Evolutionary conservation across 441 rosid species (phyloP).

Genomic region (Aquilaria agallochum): DNA sequence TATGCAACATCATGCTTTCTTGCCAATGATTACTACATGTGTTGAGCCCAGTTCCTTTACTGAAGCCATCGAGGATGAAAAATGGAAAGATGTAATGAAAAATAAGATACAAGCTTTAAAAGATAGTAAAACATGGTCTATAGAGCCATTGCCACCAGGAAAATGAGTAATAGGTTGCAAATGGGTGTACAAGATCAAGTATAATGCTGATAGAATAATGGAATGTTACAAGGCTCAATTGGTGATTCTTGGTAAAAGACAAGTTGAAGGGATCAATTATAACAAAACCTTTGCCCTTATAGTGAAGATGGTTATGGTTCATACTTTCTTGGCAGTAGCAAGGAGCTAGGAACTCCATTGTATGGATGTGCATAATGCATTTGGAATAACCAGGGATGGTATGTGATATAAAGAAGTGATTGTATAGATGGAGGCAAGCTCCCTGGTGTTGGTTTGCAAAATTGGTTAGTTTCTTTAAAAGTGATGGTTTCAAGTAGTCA

Average conservation of each 20-base stretch:
- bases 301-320: background rate
- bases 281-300: no score
- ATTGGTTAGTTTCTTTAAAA: background rate
- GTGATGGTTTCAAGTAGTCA: background rate
- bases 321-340: background rate
- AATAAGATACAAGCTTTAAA: background rate
- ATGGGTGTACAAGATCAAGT: slow-evolving; percentile 6
- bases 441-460: slow-evolving; percentile 7
- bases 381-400: background rate
- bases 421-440: slow-evolving; percentile 7
- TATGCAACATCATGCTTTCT: background rate
- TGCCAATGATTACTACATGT: background rate
- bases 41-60: background rate
- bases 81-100: background rate
- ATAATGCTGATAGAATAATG: background rate
- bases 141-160: background rate
- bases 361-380: no score
- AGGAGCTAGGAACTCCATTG: background rate
- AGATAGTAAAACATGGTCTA: background rate
- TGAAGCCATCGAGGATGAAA: background rate
- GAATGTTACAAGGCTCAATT: background rate
- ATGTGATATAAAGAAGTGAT: background rate
- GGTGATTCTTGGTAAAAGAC: background rate
- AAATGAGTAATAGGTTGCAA: background rate
- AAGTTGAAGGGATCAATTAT: background rate